Conservation (phyloP, 192 early-diverging fungal species). For the Coemansia sp. region DNA sequence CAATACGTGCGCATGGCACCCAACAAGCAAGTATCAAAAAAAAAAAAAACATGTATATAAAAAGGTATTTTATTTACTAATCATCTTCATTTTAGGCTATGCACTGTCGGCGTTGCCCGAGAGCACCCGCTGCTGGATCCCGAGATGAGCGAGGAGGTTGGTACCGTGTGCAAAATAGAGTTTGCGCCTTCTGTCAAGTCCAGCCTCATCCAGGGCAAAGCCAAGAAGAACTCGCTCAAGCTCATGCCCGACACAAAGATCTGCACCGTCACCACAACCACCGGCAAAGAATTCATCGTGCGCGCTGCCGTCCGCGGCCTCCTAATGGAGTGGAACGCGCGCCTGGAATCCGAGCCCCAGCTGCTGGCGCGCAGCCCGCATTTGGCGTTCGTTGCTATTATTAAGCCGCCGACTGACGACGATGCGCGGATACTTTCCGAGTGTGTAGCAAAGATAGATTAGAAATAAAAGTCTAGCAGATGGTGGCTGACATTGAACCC, state of each 20-base stretch:
- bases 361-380: constrained; percentile 3
- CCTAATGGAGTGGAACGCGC: constrained; percentile 45
- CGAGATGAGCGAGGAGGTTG: neutral
- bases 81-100: constrained; percentile 17
- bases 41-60: neutral
- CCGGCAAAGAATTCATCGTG: constrained; percentile 17
- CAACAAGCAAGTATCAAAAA: constrained; percentile 25
- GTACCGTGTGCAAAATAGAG: constrained; percentile 15
- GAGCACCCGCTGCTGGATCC: constrained; percentile 33
- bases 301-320: constrained; percentile 39
- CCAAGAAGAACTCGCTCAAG: constrained; percentile 40
- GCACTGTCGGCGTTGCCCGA: constrained; percentile 28
- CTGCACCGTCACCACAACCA: constrained; percentile 24
- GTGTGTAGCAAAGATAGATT: constrained; percentile 10
- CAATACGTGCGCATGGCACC: constrained; percentile 40
- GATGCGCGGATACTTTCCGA: constrained; percentile 27
- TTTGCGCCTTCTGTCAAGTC: constrained; percentile 25
- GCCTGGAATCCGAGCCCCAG: constrained; percentile 20
- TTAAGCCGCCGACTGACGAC: constrained; percentile 38
- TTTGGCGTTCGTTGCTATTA: constrained; percentile 32
- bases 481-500: constrained; percentile 78
- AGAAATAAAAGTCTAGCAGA: constrained; percentile 77
- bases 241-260: constrained; percentile 38
- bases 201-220: constrained; percentile 43
- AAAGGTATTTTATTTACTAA: neutral